phyloP scores from a whole-genome alignment of 2,329 filamentous ascomycete genomes.

The Curvularia eragrostidis region DNA sequence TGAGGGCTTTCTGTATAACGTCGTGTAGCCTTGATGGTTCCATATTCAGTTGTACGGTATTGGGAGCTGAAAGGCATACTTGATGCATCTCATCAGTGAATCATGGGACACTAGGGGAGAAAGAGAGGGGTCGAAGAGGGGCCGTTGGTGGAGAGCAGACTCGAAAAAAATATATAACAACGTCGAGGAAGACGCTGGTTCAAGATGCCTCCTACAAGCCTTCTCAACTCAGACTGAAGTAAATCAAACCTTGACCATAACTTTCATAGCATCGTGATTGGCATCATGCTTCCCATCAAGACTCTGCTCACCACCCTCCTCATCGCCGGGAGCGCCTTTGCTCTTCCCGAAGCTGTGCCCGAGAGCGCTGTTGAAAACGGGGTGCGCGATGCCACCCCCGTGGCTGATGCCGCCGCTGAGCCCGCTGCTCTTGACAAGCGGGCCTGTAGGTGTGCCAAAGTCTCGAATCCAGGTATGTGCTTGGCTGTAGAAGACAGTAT shows the following conservation, averaged over 20 bases:
- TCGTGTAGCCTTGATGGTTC: background rate
- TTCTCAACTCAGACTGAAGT: background rate
- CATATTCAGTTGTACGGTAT: conserved; percentile 5
- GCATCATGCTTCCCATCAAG: conserved; percentile 11
- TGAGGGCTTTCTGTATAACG: background rate
- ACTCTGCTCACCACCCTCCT: conserved; percentile 7
- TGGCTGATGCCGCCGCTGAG: background rate
- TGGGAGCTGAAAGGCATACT: background rate
- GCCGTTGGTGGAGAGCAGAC: background rate
- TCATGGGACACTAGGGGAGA: background rate
- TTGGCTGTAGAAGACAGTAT: background rate
- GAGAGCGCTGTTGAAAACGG: background rate
- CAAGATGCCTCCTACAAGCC: background rate
- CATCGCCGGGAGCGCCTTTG: conserved; percentile 4
- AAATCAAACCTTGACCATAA: background rate
- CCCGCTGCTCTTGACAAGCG: conserved; percentile 6
- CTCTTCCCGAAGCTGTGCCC: conserved; percentile 1
- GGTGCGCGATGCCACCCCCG: conserved; percentile 1
- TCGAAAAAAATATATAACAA: background rate
- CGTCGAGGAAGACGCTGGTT: background rate
- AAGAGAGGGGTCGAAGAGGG: background rate
- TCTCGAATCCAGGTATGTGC: conserved; percentile 10
- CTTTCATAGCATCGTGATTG: background rate
- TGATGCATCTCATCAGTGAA: background rate
- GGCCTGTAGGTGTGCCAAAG: conserved; percentile 10